Conservation (phyloP, 768 basidiomycete species). For the Lepiota subincarnata region DNA sequence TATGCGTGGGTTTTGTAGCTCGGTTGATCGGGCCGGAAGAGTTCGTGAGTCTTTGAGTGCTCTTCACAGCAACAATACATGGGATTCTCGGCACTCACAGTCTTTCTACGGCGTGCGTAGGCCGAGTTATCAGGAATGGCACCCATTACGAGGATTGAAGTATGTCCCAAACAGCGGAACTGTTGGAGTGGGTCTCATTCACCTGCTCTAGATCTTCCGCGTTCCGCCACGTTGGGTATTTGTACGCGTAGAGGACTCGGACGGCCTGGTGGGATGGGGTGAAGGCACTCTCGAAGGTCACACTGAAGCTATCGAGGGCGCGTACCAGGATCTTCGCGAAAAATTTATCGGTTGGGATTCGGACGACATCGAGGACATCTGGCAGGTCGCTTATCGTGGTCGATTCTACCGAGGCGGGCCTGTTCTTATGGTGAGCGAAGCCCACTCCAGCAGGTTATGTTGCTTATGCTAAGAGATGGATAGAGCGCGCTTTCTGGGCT, state of each 20-base stretch:
- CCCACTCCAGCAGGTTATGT: not conserved
- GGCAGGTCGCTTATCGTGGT: conserved; percentile 61
- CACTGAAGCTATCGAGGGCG: conserved; percentile 71
- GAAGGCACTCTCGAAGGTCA: conserved; percentile 72
- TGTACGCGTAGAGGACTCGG: conserved; percentile 61
- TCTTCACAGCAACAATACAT: too few species aligned
- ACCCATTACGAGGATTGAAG: too few species aligned
- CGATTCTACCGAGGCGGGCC: conserved; percentile 72
- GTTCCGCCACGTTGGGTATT: conserved; percentile 74
- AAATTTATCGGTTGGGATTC: conserved; percentile 60
- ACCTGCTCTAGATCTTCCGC: conserved; percentile 47
- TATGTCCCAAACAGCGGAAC: too few species aligned
- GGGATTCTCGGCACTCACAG: too few species aligned
- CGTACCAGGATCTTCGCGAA: conserved; percentile 52
- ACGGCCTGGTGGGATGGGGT: conserved; percentile 69
- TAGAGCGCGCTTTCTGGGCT: conserved; percentile 55
- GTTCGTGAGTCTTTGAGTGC: too few species aligned
- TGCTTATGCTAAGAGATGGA: not conserved
- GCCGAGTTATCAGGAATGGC: too few species aligned
- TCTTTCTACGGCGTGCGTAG: too few species aligned
- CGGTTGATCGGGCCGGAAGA: too few species aligned
- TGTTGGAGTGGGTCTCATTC: not conserved
- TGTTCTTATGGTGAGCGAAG: conserved; percentile 53
- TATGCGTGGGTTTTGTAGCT: too few species aligned
- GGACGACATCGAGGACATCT: conserved; percentile 68